Percentiles rank a stretch among this genome's conserved stretches.
phyloP scores from a whole-genome alignment of 106 monocot species.

The Phalaenopsis equestris region DNA sequence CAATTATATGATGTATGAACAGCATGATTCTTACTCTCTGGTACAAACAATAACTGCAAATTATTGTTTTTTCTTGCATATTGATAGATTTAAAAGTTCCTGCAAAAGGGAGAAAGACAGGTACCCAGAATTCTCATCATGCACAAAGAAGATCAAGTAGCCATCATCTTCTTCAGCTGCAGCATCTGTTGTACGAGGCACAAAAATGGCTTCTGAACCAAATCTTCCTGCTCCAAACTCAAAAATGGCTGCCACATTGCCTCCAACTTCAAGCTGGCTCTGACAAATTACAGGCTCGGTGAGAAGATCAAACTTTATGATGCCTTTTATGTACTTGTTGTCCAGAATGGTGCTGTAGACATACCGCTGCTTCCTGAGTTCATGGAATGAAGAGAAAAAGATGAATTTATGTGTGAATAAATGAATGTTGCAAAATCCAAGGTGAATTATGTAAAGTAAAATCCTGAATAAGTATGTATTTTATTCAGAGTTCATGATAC shows the following conservation, averaged over 20 bases:
- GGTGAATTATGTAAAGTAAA: too few species aligned
- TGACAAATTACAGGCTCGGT: slow-evolving; percentile 40
- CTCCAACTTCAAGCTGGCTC: slow-evolving; percentile 75
- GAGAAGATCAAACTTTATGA: slow-evolving; percentile 87
- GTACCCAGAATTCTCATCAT: slow-evolving; percentile 61
- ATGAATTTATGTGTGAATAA: too few species aligned
- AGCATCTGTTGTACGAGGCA: slow-evolving; percentile 49
- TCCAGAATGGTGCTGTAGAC: slow-evolving; percentile 57
- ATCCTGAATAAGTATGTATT: too few species aligned
- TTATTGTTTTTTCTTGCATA: too few species aligned
- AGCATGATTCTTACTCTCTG: too few species aligned
- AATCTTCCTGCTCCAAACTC: slow-evolving; percentile 67
- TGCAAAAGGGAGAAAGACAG: slow-evolving; percentile 9
- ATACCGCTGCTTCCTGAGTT: slow-evolving; percentile 70
- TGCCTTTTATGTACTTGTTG: slow-evolving; percentile 39
- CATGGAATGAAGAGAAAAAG: background rate
- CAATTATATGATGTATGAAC: background rate
- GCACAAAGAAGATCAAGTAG: slow-evolving; percentile 85
- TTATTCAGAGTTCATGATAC: too few species aligned
- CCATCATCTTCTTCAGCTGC: slow-evolving; percentile 91
- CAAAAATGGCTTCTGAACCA: slow-evolving; percentile 93
- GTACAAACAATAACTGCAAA: too few species aligned
- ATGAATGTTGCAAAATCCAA: too few species aligned
- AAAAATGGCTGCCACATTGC: slow-evolving; percentile 73
- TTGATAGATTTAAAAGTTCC: too few species aligned